These are phyloP conservation scores for Eucalyptus coolabah DNA, from an alignment of 345 rosid species.

Conservation along the genomic window DNA sequence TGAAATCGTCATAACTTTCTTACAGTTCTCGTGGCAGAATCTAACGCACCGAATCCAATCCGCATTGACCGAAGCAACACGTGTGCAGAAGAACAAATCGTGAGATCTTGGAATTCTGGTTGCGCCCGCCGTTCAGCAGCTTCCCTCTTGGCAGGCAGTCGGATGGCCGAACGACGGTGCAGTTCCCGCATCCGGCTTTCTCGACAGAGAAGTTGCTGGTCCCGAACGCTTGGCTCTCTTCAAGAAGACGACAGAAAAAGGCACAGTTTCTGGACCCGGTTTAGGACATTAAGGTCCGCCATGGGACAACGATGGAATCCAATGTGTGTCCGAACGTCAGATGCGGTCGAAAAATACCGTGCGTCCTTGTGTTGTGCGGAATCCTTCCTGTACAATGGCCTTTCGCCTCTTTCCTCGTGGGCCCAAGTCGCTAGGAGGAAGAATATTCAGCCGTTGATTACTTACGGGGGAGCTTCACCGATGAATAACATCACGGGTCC, in stretches of 20 bases:
- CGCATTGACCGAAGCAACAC: neutral
- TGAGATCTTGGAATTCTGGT: neutral
- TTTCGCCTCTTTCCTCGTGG: neutral
- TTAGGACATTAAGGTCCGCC: neutral
- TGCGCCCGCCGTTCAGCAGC: neutral
- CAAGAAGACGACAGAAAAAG: neutral
- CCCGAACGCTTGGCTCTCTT: neutral
- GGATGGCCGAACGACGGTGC: neutral
- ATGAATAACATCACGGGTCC: neutral
- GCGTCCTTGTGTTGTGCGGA: neutral
- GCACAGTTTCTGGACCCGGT: neutral
- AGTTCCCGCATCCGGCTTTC: neutral
- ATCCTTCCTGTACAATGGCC: no score
- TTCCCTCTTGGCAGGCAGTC: neutral
- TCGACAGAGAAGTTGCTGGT: neutral
- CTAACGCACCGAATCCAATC: neutral
- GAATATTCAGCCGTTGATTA: neutral
- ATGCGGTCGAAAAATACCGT: neutral
- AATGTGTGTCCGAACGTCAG: neutral
- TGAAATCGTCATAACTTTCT: accelerated
- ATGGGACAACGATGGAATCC: neutral
- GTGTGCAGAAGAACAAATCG: neutral
- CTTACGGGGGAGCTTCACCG: neutral
- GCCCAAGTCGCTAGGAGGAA: neutral
- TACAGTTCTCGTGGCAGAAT: neutral